phyloP scores from a whole-genome alignment of 2,329 filamentous ascomycete species.

The Fusarium anthophilum region DNA sequence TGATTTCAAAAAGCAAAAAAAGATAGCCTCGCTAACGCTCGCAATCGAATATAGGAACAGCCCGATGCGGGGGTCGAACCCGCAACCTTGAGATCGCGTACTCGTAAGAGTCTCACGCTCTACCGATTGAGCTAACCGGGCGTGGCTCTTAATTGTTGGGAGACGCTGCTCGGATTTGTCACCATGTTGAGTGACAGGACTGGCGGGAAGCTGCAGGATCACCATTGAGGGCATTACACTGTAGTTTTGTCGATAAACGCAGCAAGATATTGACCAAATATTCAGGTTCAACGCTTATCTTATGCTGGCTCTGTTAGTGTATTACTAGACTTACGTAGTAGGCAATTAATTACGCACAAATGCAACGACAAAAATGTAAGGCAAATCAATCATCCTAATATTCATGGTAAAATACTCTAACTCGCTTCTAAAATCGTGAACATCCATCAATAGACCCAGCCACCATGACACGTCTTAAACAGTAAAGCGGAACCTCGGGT shows the following conservation, averaged over 20 bases:
- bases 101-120: slow-evolving; percentile 73
- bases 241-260: rapidly evolving
- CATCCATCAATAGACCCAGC: rapidly evolving
- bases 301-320: rapidly evolving
- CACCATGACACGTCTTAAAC: not conserved
- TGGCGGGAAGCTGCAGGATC: not conserved
- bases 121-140: slow-evolving; percentile 56
- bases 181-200: rapidly evolving
- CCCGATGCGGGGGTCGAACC: slow-evolving; percentile 61
- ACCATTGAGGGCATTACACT: no score
- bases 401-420: not conserved
- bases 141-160: slow-evolving; percentile 36
- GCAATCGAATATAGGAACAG: slow-evolving; percentile 48
- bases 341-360: rapidly evolving
- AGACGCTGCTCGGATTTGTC: rapidly evolving
- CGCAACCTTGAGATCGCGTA: slow-evolving; percentile 63
- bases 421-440: not conserved
- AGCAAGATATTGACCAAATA: rapidly evolving
- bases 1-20: not conserved
- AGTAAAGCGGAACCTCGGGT: slow-evolving; percentile 45
- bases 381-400: not conserved
- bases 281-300: rapidly evolving
- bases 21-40: not conserved
- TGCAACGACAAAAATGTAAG: not conserved
- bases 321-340: rapidly evolving